Evolutionary conservation across 139 green algal species (phyloP).

Genomic region (Chlorella sp.): DNA sequence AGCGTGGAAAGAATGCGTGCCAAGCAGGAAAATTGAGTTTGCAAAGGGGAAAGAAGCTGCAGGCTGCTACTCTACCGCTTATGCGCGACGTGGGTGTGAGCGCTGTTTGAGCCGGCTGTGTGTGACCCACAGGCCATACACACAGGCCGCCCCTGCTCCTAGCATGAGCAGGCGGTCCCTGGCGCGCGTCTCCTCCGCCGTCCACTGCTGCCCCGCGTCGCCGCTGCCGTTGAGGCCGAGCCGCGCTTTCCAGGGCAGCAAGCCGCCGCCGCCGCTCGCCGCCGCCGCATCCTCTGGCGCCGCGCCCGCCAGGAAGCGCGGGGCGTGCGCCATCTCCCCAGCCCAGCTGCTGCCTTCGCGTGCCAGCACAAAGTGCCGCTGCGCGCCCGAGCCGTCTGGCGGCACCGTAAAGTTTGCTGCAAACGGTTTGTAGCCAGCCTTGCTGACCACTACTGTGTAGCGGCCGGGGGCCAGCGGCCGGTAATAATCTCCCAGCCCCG

Average conservation of each 20-base stretch:
- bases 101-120: slow-evolving; percentile 7
- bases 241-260: not conserved
- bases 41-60: no score
- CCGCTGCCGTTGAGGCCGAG: not conserved
- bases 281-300: not conserved
- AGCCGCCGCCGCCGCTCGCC: not conserved
- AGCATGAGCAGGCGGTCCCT: slow-evolving; percentile 22
- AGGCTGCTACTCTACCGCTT: no score
- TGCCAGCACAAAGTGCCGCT: slow-evolving; percentile 46
- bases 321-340: not conserved
- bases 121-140: slow-evolving; percentile 31
- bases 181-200: not conserved
- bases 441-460: slow-evolving; percentile 61
- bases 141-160: not conserved
- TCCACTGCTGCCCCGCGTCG: no score
- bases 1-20: no score
- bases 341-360: not conserved
- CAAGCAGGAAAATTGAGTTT: no score
- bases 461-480: slow-evolving; percentile 73
- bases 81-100: not conserved
- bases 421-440: slow-evolving; percentile 42
- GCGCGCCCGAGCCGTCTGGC: slow-evolving; percentile 38
- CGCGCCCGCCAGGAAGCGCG: no score
- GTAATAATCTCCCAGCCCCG: slow-evolving; percentile 61
- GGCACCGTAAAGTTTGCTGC: slow-evolving; percentile 36